phyloP scores from a whole-genome alignment of 352 stramenopile species.

The Peronosclerospora sorghi region DNA sequence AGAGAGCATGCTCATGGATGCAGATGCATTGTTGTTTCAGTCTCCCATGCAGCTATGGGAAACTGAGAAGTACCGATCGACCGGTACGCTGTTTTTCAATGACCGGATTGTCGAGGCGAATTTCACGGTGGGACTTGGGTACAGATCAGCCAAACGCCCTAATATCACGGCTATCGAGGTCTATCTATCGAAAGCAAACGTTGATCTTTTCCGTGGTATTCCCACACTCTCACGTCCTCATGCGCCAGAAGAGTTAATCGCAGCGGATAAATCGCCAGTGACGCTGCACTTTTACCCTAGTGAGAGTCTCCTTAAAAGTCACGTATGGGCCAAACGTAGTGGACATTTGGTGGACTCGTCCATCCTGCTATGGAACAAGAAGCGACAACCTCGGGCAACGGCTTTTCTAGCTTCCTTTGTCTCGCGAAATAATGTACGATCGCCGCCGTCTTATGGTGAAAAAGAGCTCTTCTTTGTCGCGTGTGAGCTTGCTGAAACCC shows the following conservation, averaged over 20 bases:
- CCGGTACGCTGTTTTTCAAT: conserved; percentile 61
- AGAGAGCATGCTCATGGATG: conserved; percentile 31
- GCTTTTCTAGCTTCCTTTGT: conserved; percentile 32
- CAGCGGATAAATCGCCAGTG: conserved; percentile 15
- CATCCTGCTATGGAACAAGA: conserved; percentile 36
- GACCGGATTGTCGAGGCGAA: conserved; percentile 35
- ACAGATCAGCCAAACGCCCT: conserved; percentile 13
- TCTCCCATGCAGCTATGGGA: conserved; percentile 45
- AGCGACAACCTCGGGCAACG: conserved; percentile 26
- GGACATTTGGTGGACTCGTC: conserved; percentile 35
- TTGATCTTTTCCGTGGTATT: conserved; percentile 14
- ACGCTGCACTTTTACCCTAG: conserved; percentile 20
- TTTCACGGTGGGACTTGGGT: conserved; percentile 16
- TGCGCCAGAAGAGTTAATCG: conserved; percentile 12
- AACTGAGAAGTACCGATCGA: conserved; percentile 32
- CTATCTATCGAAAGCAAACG: conserved; percentile 21
- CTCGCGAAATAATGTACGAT: conserved; percentile 10
- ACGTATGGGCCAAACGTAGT: conserved; percentile 23
- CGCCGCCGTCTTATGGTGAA: conserved; percentile 33
- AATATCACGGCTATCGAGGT: conserved; percentile 23
- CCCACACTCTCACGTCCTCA: conserved; percentile 10
- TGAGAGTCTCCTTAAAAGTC: conserved; percentile 15
- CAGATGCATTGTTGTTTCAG: conserved; percentile 56
- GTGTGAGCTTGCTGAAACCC: conserved; percentile 32
- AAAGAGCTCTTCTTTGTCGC: conserved; percentile 36